Evolutionary conservation across 208 protist genomes (phyloP).

Genomic region (Vickermania ingenoplastis): DNA sequence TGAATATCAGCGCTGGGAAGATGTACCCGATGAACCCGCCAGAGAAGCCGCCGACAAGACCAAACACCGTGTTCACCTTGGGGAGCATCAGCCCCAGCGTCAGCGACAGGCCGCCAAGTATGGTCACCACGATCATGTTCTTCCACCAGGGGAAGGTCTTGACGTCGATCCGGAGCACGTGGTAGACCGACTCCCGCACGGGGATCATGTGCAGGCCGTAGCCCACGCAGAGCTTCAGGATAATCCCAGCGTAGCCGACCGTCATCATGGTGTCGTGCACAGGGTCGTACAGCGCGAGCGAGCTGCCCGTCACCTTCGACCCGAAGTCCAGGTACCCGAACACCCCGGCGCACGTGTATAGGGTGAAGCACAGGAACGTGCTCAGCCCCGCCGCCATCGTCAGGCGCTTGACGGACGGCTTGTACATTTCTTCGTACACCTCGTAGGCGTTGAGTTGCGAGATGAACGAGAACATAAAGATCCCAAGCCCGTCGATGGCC

Average conservation of each 20-base stretch:
- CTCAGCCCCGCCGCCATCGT: slow-evolving; percentile 23
- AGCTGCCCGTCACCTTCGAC: slow-evolving; percentile 16
- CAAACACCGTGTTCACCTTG: slow-evolving; percentile 56
- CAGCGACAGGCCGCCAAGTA: slow-evolving; percentile 24
- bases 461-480: slow-evolving; percentile 56
- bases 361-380: slow-evolving; percentile 34
- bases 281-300: slow-evolving; percentile 56
- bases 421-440: slow-evolving; percentile 25
- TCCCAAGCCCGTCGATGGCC: slow-evolving; percentile 23
- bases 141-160: slow-evolving; percentile 34
- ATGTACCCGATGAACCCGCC: slow-evolving; percentile 66
- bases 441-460: slow-evolving; percentile 51
- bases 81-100: slow-evolving; percentile 67
- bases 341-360: slow-evolving; percentile 46
- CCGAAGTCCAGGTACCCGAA: slow-evolving; percentile 75
- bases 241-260: slow-evolving; percentile 44
- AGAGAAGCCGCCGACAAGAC: slow-evolving; percentile 52
- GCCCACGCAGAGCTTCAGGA: slow-evolving; percentile 64
- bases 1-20: slow-evolving; percentile 58
- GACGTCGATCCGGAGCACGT: slow-evolving; percentile 30
- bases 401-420: slow-evolving; percentile 16
- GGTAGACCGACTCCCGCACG: slow-evolving; percentile 49
- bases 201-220: slow-evolving; percentile 59
- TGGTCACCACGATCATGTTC: slow-evolving; percentile 26
- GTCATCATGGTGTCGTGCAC: slow-evolving; percentile 32